Conservation (phyloP, 225 moss, liverwort and hornwort genomes). For the Sphagnum tenellum region DNA sequence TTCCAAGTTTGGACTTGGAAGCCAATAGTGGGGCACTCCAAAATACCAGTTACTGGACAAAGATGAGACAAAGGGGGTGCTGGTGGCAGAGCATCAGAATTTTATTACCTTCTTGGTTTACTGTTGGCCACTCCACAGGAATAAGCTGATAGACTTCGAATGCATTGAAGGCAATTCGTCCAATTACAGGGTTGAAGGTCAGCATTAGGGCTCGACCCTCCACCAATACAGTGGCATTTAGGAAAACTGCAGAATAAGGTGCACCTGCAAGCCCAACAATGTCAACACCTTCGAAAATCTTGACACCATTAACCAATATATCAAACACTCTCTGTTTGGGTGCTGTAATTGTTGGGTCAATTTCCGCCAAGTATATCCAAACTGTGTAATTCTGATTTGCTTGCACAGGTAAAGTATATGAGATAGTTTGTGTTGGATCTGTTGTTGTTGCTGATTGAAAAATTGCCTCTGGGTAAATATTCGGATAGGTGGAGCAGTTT, state of each 20-base stretch:
- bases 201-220: slow-evolving; percentile 49
- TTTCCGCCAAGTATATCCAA: slow-evolving; percentile 93
- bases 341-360: slow-evolving; percentile 17
- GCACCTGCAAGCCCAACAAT: slow-evolving; percentile 50
- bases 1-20: too few relatives aligned
- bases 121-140: slow-evolving; percentile 51
- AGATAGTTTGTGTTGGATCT: slow-evolving; percentile 32
- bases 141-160: slow-evolving; percentile 85
- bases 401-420: slow-evolving; percentile 58
- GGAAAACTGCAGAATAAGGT: slow-evolving; percentile 34
- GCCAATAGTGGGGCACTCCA: too few relatives aligned
- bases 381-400: slow-evolving; percentile 70
- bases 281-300: slow-evolving; percentile 48
- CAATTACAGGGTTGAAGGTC: slow-evolving; percentile 47
- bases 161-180: slow-evolving; percentile 60
- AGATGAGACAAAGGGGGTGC: too few relatives aligned
- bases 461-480: slow-evolving; percentile 76
- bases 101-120: slow-evolving; percentile 37
- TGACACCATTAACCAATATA: slow-evolving; percentile 37
- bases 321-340: slow-evolving; percentile 55
- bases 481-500: slow-evolving; percentile 50
- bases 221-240: slow-evolving; percentile 57
- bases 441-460: slow-evolving; percentile 78
- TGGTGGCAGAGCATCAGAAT: too few relatives aligned
- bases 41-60: too few relatives aligned